Conservation (phyloP, 2,329 filamentous ascomycete species). For the Thelonectria rubi region DNA sequence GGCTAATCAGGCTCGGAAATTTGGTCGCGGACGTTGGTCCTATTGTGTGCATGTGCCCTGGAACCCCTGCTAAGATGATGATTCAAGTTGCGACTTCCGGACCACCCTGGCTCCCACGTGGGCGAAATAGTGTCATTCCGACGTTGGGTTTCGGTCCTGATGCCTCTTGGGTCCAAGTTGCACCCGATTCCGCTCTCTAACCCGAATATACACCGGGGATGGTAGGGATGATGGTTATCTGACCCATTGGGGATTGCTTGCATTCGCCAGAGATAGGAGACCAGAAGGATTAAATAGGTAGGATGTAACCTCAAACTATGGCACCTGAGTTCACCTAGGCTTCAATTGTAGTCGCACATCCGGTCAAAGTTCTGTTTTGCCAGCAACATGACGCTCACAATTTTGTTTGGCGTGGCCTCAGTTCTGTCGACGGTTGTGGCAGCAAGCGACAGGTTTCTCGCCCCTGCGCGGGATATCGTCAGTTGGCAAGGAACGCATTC, state of each 20-base stretch:
- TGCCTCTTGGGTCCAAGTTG: neutral
- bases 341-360: neutral
- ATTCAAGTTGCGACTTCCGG: neutral
- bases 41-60: neutral
- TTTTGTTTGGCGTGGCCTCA: neutral
- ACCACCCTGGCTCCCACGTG: neutral
- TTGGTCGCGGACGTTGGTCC: constrained; percentile 8
- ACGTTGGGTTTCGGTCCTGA: neutral
- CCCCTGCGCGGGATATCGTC: constrained; percentile 14
- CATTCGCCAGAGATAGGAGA: neutral
- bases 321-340: neutral
- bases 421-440: constrained; percentile 3
- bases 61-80: neutral
- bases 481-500: constrained; percentile 19
- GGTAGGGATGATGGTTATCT: neutral
- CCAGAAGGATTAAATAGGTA: neutral
- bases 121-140: neutral
- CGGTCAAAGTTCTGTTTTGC: neutral
- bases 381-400: constrained; percentile 8
- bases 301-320: too few relatives aligned
- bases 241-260: neutral
- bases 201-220: neutral
- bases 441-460: constrained; percentile 11
- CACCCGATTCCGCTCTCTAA: neutral
- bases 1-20: constrained; percentile 4